These are phyloP conservation scores for Suillus discolor DNA, from an alignment of 768 basidiomycete genomes.

Conservation along the genomic window DNA sequence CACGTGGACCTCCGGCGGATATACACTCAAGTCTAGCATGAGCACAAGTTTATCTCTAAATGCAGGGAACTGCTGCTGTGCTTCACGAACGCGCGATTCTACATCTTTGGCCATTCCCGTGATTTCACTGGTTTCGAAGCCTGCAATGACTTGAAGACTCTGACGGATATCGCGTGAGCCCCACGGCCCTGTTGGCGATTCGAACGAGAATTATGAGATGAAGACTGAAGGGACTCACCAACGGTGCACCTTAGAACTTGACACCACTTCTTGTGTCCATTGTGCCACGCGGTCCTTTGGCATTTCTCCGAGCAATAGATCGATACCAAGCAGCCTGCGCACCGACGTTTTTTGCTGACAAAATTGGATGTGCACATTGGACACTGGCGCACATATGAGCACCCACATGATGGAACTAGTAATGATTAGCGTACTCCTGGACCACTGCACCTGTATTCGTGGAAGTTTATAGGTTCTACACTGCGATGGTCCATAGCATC, in stretches of 20 bases:
- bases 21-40: background rate
- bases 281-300: background rate
- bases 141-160: background rate
- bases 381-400: background rate
- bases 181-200: background rate
- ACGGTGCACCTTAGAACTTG: background rate
- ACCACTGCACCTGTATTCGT: background rate
- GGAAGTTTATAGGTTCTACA: background rate
- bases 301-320: slow-evolving; percentile 1
- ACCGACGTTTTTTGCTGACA: background rate
- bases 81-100: background rate
- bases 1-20: background rate
- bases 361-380: background rate
- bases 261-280: slow-evolving; percentile 1
- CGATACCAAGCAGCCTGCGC: background rate
- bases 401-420: background rate
- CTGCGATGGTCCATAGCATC: background rate
- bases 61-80: background rate
- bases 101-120: background rate
- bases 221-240: background rate
- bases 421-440: background rate
- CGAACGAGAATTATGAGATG: background rate
- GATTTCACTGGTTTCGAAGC: background rate
- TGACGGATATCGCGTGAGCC: background rate
- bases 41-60: background rate